Percentiles rank a stretch among this genome's conserved stretches.
These are phyloP conservation scores for Hirsutella minnesotensis DNA, from an alignment of 2,329 filamentous ascomycete genomes.

Conservation along the genomic window DNA sequence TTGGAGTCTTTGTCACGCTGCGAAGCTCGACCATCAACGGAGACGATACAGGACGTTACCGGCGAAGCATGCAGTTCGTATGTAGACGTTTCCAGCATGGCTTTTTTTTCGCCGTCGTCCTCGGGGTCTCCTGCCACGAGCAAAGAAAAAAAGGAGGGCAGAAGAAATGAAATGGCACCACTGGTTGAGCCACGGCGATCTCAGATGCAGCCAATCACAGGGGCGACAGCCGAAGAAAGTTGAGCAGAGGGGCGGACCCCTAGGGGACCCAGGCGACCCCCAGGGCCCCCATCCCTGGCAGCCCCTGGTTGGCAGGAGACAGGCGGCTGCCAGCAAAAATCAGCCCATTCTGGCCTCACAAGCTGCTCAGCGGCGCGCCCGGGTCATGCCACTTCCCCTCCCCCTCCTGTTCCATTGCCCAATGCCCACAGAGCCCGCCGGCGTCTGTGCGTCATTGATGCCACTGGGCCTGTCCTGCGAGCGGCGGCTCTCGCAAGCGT, in stretches of 20 bases:
- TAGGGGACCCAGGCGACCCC: constrained; percentile 1
- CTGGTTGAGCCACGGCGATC: not conserved
- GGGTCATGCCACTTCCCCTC: constrained; percentile 23
- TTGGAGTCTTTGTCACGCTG: no score
- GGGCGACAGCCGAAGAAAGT: not conserved
- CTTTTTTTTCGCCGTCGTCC: not conserved
- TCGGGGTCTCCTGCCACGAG: not conserved
- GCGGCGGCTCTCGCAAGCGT: no score
- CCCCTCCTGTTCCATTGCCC: not conserved
- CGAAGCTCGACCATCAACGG: no score
- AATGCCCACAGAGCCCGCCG: not conserved
- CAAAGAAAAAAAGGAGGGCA: not conserved
- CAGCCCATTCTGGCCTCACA: constrained; percentile 23
- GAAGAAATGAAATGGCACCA: not conserved
- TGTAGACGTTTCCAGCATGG: no score
- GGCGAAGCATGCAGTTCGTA: no score
- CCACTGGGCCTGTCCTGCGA: no score
- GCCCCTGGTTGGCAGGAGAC: not conserved
- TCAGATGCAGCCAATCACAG: constrained; percentile 4
- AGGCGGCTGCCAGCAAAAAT: constrained; percentile 12
- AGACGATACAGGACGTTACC: no score
- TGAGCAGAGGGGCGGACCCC: not conserved
- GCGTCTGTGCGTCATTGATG: no score
- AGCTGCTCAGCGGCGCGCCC: constrained; percentile 16
- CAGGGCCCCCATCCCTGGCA: not conserved